Conservation (phyloP, 2,329 filamentous ascomycete species). For the Aureobasidium leucospermi region DNA sequence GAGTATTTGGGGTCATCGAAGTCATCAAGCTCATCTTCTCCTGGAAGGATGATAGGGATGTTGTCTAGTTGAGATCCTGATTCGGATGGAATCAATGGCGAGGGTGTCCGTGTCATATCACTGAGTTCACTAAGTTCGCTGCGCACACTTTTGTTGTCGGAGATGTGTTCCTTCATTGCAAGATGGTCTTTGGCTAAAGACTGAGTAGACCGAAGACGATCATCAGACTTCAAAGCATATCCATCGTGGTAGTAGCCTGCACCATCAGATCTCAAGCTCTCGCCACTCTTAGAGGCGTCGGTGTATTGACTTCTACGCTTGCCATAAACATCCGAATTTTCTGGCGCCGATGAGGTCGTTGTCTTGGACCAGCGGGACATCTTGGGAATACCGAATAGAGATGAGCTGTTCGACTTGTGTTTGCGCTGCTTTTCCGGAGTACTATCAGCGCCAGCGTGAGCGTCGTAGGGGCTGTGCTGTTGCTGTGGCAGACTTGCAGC, state of each 20-base stretch:
- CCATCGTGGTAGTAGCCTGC: constrained; percentile 40
- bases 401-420: constrained; percentile 78
- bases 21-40: neutral
- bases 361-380: constrained; percentile 97
- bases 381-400: constrained; percentile 67
- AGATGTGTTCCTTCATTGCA: constrained; percentile 16
- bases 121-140: constrained; percentile 25
- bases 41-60: constrained; percentile 6
- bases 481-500: constrained; percentile 50
- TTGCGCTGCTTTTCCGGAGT: constrained; percentile 74
- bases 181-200: constrained; percentile 22
- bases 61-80: constrained; percentile 23
- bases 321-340: constrained; percentile 62
- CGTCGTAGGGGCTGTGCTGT: neutral
- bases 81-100: constrained; percentile 48
- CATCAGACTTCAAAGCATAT: constrained; percentile 53
- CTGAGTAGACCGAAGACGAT: constrained; percentile 40
- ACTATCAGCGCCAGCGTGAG: constrained; percentile 23
- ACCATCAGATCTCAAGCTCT: constrained; percentile 5
- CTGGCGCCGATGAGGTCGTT: constrained; percentile 78
- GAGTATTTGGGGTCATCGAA: constrained; percentile 59
- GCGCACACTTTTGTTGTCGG: constrained; percentile 25
- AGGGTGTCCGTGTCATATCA: constrained; percentile 37
- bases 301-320: constrained; percentile 52
- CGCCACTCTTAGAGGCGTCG: constrained; percentile 52